Evolutionary conservation across 495 filamentous ascomycete genomes (phyloP), one percentile per base, ranked within the genome.

Genomic region (Bryoglossum gracile): DNA sequence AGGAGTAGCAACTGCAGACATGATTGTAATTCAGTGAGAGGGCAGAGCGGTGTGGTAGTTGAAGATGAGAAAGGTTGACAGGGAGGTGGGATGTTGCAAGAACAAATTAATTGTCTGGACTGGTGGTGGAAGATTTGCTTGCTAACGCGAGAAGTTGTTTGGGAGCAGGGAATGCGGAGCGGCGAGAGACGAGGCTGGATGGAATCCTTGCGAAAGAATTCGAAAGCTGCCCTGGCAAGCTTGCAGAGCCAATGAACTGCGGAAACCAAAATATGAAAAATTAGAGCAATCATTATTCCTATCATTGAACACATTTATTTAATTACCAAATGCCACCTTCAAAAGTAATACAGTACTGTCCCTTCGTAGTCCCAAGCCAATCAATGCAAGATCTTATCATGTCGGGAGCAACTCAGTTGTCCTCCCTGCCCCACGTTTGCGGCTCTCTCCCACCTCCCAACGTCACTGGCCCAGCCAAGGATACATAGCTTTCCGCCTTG

Each of bases 1-100:
- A 22, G 63, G 63, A 51, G 58, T 63, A 11, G 51, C 36, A 18
- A 61, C 44, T 35, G 54, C 33, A 61, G 62, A 60, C 63, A 65
- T 65, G 37, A 42, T 56, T 46, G n/a, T n/a, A n/a, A n/a, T n/a
- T n/a, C n/a, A n/a, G n/a, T 23, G n/a, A 4, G 33, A 21, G 14
- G 22, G 25, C 37, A 32, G 19, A 35, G 44, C n/a, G 40, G 8
- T 18, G 47, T 33, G 37, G 39, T 19, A 21, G 37, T n/a, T 23
- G 25, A 13, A 36, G 39, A 43, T 4, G 23, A 32, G 10, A 19
- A 3, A 10, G 2, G 5, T 22, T 18, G 19, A 3, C 38, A n/a
- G 38, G 25, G 38, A 4, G 19, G 22, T 42, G 38, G 21, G 22
- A 10, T 42, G 9, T 42, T n/a, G 22, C 3, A 23, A 6, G 5